Evolutionary conservation across 495 filamentous ascomycete genomes (phyloP).

Genomic region (Daldinia vernicosa): DNA sequence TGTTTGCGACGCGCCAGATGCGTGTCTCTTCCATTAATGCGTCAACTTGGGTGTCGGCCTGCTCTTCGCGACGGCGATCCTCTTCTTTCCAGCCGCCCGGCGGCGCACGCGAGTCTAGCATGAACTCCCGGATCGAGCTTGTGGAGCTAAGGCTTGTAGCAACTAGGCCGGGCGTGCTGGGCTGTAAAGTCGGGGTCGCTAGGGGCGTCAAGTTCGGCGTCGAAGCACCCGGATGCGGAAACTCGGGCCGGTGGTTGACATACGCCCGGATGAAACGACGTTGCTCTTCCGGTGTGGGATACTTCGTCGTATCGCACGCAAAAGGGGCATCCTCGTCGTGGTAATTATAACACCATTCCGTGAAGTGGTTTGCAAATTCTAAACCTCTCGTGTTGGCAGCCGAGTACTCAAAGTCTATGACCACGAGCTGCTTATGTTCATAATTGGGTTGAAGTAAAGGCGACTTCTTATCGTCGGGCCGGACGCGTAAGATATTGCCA

Average conservation of each 20-base stretch:
- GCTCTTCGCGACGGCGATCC: constrained; percentile 67
- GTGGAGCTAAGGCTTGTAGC: constrained; percentile 42
- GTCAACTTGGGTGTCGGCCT: constrained; percentile 68
- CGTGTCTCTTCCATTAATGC: constrained; percentile 77
- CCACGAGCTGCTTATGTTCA: constrained; percentile 91
- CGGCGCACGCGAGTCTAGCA: constrained; percentile 73
- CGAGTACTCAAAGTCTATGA: constrained; percentile 99
- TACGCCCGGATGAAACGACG: constrained; percentile 85
- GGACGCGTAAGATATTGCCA: constrained; percentile 93
- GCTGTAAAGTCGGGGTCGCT: constrained; percentile 40
- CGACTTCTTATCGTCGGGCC: constrained; percentile 79
- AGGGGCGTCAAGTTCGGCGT: constrained; percentile 64
- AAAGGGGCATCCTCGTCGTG: constrained; percentile 72
- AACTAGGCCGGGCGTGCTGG: constrained; percentile 42
- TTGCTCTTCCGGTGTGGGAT: constrained; percentile 85
- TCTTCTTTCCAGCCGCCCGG: constrained; percentile 65
- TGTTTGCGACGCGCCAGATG: constrained; percentile 86
- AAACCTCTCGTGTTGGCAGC: constrained; percentile 86
- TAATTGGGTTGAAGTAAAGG: constrained; percentile 89
- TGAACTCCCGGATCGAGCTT: constrained; percentile 67
- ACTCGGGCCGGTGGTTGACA: constrained; percentile 76
- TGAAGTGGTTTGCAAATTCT: constrained; percentile 98
- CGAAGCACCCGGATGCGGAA: constrained; percentile 57
- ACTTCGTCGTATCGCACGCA: constrained; percentile 70
- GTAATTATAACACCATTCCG: constrained; percentile 99